A percentile compares a stretch with the other conserved stretches of the same genome.
phyloP scores from a whole-genome alignment of 2,329 filamentous ascomycete genomes.

The Botryotinia convoluta region DNA sequence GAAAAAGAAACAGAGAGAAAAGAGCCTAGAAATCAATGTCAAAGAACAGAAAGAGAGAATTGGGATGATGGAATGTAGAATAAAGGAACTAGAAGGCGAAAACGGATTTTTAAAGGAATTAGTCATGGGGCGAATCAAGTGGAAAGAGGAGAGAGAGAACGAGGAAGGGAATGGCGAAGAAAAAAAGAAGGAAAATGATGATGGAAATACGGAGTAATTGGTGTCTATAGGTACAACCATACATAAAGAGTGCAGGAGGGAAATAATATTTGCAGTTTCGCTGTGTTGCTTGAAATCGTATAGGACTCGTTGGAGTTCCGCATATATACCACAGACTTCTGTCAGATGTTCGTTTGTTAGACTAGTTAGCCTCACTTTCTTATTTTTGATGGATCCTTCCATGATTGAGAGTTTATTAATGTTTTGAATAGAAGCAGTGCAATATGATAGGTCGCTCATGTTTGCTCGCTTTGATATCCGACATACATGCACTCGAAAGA shows the following conservation, averaged over 20 bases:
- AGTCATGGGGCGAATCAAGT: constrained; percentile 59
- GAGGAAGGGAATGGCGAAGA: constrained; percentile 36
- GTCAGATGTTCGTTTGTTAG: neutral
- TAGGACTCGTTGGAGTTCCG: neutral
- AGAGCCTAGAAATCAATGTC: constrained; percentile 73
- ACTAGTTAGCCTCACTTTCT: neutral
- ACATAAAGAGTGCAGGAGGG: neutral
- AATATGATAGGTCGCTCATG: neutral
- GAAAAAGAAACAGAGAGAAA: constrained; percentile 93
- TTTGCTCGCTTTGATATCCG: neutral
- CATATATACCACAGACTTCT: neutral
- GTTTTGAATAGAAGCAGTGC: neutral
- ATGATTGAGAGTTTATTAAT: neutral
- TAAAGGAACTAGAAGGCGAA: constrained; percentile 73
- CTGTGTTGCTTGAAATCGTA: neutral
- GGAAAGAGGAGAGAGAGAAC: constrained; percentile 38
- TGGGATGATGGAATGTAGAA: constrained; percentile 64
- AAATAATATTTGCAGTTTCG: neutral
- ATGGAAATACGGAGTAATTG: neutral
- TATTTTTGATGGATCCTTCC: neutral
- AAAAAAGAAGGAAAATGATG: constrained; percentile 4
- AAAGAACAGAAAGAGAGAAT: constrained; percentile 82
- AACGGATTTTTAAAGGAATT: constrained; percentile 78
- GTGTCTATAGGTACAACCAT: neutral
- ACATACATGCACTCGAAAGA: neutral